These are phyloP conservation scores for Agastache rugosa DNA, from an alignment of 257 asterid genomes.

Conservation along the genomic window DNA sequence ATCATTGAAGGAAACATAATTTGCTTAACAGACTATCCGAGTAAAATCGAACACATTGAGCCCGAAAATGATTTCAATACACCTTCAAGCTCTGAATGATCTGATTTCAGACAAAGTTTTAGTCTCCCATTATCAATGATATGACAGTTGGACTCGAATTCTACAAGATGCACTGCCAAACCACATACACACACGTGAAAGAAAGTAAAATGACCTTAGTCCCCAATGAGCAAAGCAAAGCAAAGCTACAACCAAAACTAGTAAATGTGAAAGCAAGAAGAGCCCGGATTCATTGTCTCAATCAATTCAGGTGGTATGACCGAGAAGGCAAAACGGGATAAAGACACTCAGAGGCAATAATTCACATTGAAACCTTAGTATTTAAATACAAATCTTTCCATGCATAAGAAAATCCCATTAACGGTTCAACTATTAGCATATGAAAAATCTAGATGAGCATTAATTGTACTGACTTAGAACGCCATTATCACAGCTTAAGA, in stretches of 20 bases:
- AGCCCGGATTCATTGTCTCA: neutral
- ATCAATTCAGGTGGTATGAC: constrained; percentile 1
- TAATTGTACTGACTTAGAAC: neutral
- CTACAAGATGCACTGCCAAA: neutral
- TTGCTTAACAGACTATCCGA: neutral
- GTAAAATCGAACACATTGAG: neutral
- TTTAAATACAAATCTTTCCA: neutral
- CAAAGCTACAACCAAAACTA: constrained; percentile 19
- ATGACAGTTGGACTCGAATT: neutral
- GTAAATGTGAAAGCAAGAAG: constrained; percentile 16
- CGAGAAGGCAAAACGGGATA: constrained; percentile 25
- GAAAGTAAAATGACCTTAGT: constrained; percentile 9
- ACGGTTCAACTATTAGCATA: constrained; percentile 11
- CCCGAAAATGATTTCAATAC: neutral
- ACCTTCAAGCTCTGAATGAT: neutral
- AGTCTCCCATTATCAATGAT: neutral
- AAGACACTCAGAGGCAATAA: neutral
- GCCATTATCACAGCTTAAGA: constrained; percentile 6
- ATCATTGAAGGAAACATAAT: constrained; percentile 9
- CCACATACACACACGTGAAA: neutral
- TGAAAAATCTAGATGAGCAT: neutral
- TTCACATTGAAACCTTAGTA: neutral
- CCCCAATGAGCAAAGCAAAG: neutral
- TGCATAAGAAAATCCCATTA: neutral
- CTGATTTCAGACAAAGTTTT: neutral